Base-by-base conservation (phyloP, 345 rosid species). In the Citrus maxima region DNA sequence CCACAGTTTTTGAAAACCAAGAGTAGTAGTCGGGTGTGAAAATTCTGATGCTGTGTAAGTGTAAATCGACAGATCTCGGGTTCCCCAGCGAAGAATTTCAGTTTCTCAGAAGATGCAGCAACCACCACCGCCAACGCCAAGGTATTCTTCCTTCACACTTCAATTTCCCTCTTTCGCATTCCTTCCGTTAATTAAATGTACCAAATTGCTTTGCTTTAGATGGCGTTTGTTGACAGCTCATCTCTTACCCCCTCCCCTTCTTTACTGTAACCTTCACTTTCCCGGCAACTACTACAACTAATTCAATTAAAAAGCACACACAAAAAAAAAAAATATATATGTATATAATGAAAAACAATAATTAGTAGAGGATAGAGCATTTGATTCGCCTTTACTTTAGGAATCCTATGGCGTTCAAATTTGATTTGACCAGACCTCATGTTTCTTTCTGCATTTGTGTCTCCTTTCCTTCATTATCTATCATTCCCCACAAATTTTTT, bases 371-470 rank as follows among this genome's bases (percentile, higher is more conserved):
- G 51, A 46, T 46, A 46, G 51, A 30, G 38, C 21, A 1, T 51
- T 59, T 46, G 18, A 46, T 46, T 56, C 34, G 25, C 12, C 19
- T 70, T 37, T 58, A 70, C 74, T 80, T 75, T 75, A 76, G 87
- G 90, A 85, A 88, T 86, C 89, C 88, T 74, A 84, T 84, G 88
- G 75, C 82, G 35, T 80, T 72, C 65, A 56, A 49, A 55, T 55
- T 73, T 77, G 75, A 46, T 12, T 46, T 46, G 51, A 46, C 51
- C 51, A 46, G 51, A 78, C 72, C 65, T 1, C 49, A 32, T 69
- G 73, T 69, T 46, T 25, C 46, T 40, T 42, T 49, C 28, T 67
- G 30, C n/a, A 21, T 24, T 46, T 46, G 35, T 46, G 22, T 69
- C 58, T 56, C 59, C 68, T 14, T 46, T 46, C 35, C 35, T 28